These are phyloP conservation scores for Stromatinia cepivora DNA, from an alignment of 2,329 filamentous ascomycete species.

Conservation along the genomic window DNA sequence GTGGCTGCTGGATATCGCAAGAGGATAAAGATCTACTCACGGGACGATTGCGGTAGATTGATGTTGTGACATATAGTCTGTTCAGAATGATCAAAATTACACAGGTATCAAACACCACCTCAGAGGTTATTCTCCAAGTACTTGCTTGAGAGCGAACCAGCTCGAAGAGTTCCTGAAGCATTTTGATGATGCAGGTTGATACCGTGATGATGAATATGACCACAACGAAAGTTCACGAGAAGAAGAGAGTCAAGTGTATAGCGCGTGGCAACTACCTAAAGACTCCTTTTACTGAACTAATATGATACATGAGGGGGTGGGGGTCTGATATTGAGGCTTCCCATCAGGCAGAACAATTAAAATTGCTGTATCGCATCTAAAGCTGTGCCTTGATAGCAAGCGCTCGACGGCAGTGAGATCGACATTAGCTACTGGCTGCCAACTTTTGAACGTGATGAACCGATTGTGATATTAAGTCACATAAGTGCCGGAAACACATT, in stretches of 20 bases:
- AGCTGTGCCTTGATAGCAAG: not conserved
- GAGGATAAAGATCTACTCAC: not conserved
- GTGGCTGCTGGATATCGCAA: not conserved
- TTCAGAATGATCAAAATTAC: conserved; percentile 3
- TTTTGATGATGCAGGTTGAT: not conserved
- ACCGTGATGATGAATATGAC: not conserved
- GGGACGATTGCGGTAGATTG: not conserved
- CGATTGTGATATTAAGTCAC: conserved; percentile 6
- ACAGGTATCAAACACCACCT: not conserved
- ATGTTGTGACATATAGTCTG: not conserved
- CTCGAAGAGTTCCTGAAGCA: not conserved
- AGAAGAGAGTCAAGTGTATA: not conserved
- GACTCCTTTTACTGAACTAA: not conserved
- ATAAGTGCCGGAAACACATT: not conserved
- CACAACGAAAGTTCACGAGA: not conserved
- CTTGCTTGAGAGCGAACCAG: not conserved
- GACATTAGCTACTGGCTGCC: conserved; percentile 2
- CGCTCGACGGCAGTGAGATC: not conserved
- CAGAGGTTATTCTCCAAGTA: not conserved
- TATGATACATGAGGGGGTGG: not conserved
- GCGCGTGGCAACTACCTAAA: not conserved
- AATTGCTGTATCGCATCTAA: not conserved
- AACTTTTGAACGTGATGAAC: not conserved
- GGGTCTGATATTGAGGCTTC: not conserved
- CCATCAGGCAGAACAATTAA: not conserved